A percentile compares a stretch with the other conserved stretches of the same genome.
Evolutionary conservation across 2,329 filamentous ascomycete species (phyloP).

Genomic region (Fusarium miscanthi): DNA sequence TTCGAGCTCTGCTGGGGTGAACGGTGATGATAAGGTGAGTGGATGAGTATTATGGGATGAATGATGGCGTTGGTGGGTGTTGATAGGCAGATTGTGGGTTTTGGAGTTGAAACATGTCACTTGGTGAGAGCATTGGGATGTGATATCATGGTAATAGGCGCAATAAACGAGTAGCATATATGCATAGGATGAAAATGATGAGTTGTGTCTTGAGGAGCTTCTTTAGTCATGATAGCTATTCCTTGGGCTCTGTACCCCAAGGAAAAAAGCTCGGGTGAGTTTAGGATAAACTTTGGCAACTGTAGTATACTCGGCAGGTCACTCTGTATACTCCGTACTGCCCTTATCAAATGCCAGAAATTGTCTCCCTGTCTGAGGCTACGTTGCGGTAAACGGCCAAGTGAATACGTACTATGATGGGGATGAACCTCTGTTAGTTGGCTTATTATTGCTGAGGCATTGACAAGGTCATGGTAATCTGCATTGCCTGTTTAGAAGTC

Average conservation of each 20-base stretch:
- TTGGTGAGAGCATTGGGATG: background rate
- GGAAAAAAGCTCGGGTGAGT: no score
- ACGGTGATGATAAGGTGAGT: background rate
- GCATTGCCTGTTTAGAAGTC: background rate
- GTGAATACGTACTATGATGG: background rate
- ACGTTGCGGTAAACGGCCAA: background rate
- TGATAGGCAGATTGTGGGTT: slow-evolving; percentile 10
- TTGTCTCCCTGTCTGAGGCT: background rate
- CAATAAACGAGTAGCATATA: slow-evolving; percentile 18
- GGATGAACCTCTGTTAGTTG: background rate
- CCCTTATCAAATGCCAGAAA: background rate
- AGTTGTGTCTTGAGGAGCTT: background rate
- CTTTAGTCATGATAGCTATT: background rate
- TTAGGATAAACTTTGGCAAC: background rate
- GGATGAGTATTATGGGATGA: background rate
- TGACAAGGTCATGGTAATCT: background rate
- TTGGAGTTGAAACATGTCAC: slow-evolving; percentile 18
- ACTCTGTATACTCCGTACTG: no score
- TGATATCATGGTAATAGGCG: slow-evolving; percentile 17
- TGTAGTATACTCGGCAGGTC: no score
- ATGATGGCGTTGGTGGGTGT: background rate
- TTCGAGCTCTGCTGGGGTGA: slow-evolving; percentile 14
- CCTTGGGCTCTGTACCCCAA: no score
- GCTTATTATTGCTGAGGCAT: background rate
- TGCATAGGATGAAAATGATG: background rate